Conservation (phyloP, 345 rosid species). For the Brassica cretica region DNA sequence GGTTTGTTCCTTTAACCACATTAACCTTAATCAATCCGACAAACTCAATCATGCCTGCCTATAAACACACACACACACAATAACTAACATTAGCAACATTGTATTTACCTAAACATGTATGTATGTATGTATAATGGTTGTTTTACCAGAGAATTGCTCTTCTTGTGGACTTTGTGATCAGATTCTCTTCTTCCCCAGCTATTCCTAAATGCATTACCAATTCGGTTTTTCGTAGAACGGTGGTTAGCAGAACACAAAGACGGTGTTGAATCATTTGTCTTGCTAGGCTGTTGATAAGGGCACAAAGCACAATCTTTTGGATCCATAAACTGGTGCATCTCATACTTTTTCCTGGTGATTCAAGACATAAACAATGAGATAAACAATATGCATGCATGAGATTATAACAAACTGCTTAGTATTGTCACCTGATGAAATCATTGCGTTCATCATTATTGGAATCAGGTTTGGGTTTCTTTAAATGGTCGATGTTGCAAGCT, state of each 20-base stretch:
- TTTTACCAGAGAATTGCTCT: constrained; percentile 69
- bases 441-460: constrained; percentile 73
- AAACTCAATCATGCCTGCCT: constrained; percentile 98
- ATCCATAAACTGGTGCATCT: constrained; percentile 61
- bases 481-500: constrained; percentile 61
- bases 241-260: constrained; percentile 39
- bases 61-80: constrained; percentile 37
- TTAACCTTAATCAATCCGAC: constrained; percentile 91
- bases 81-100: background rate
- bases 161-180: constrained; percentile 61
- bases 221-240: constrained; percentile 54
- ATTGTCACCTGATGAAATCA: constrained; percentile 71
- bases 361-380: constrained; percentile 12
- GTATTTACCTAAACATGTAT: background rate
- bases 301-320: constrained; percentile 45
- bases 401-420: background rate
- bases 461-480: constrained; percentile 74
- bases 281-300: constrained; percentile 43
- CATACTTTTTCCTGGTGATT: constrained; percentile 77
- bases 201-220: constrained; percentile 79
- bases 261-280: constrained; percentile 29
- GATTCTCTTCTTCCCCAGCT: constrained; percentile 86
- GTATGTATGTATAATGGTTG: background rate
- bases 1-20: constrained; percentile 94
- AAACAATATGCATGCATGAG: background rate